Percentiles rank a stretch among this genome's conserved stretches.
phyloP scores from a whole-genome alignment of 805 yeast genomes.

The Ogataea saltuana region DNA sequence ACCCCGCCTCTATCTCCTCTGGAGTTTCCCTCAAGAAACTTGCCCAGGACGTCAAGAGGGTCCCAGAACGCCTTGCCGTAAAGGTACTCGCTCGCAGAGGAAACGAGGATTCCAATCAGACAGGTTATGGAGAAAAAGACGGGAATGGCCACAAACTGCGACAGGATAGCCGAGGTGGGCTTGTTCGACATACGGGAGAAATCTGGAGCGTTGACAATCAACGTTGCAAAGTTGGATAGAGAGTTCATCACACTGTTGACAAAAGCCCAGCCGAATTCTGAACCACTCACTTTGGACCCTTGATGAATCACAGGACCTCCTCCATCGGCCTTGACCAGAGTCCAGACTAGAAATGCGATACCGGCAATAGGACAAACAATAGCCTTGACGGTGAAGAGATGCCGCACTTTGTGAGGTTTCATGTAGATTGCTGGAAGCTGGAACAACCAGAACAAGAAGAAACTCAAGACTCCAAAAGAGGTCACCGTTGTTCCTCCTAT shows the following conservation, averaged over 20 bases:
- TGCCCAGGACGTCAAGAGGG: conserved; percentile 73
- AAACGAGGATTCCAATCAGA: conserved; percentile 79
- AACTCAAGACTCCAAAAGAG: conserved; percentile 70
- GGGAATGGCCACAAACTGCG: conserved; percentile 71
- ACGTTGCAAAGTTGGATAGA: conserved; percentile 84
- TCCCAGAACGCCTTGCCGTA: conserved; percentile 79
- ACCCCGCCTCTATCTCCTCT: conserved; percentile 77
- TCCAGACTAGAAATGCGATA: conserved; percentile 80
- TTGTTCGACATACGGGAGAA: conserved; percentile 79
- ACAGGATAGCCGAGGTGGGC: conserved; percentile 48
- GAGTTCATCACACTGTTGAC: conserved; percentile 76
- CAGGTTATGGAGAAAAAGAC: conserved; percentile 77
- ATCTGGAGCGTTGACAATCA: conserved; percentile 86
- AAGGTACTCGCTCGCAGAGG: conserved; percentile 70
- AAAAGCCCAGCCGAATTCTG: conserved; percentile 80
- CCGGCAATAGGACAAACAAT: conserved; percentile 81
- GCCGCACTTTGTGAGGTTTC: conserved; percentile 80
- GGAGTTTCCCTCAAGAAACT: conserved; percentile 56
- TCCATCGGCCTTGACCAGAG: conserved; percentile 77
- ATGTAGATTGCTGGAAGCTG: conserved; percentile 80
- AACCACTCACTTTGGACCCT: conserved; percentile 51
- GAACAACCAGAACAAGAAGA: conserved; percentile 79
- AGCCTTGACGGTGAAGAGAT: conserved; percentile 81
- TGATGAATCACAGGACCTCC: conserved; percentile 71
- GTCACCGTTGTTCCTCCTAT: conserved; percentile 51